Base-by-base conservation (phyloP, 2,329 filamentous ascomycete genomes). In the Diaporthe citriasiana region DNA sequence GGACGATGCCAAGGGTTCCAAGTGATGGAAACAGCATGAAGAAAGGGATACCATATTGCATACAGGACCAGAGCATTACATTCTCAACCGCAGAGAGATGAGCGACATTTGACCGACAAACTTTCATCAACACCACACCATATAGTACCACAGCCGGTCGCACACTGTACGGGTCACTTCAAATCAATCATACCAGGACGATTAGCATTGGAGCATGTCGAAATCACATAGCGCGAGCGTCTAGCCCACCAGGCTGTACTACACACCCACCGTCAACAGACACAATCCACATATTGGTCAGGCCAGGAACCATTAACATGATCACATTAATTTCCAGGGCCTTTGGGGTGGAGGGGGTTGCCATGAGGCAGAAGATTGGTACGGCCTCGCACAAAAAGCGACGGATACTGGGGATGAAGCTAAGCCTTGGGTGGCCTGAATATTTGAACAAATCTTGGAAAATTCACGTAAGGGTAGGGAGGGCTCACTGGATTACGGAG, bases 1-100 rank as follows among this genome's bases (percentile, higher is more conserved):
- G 97, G 92, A 97, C 77, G 92, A 95, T n/a, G 77, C 63, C 19
- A 75, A 75, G 51, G 51, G 66, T 13, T 74, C 74, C 19, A 74
- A 57, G 60, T 75, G 69, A 72, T 19, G 25, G 45, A 12, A 13
- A 22, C 30, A 8, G 50, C n/a, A 22, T 10, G 22, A 40, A 22
- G 25, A n/a, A 40, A 19, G 25, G 35, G 53, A 27, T 30, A 63
- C 27, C 56, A 42, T 55, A 35, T 53, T 51, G 56, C 70, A 63
- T 35, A 63, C 59, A 45, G 35, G 45, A 25, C n/a, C 17, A 42
- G 9, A 50, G 56, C 56, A 50, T 55, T 40, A 40, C 63, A 68
- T 68, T 68, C 63, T 68, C 45, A 53, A 47, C 33, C 13, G n/a
- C 63, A 53, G 47, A 53, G 47, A 51, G 33, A 53, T 68, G 33